phyloP scores from a whole-genome alignment of 2,329 filamentous ascomycete genomes.

The Xylariales sp. region DNA sequence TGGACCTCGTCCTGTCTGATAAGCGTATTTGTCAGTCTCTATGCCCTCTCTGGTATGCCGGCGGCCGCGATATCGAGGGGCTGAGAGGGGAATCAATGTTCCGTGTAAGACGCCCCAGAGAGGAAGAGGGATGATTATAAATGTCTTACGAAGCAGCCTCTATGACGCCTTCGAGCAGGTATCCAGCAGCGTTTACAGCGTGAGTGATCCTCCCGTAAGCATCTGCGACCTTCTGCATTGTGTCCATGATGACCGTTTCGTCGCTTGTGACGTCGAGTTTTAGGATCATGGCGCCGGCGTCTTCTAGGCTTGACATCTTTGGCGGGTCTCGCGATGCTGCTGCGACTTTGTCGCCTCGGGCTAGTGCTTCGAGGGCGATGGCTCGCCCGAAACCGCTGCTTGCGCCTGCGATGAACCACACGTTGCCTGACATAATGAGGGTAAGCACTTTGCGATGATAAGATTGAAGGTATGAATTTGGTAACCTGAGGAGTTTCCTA shows the following conservation, averaged over 20 bases:
- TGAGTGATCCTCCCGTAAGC: constrained; percentile 12
- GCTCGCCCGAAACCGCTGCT: constrained; percentile 17
- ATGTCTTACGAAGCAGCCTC: constrained; percentile 11
- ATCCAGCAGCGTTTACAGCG: background rate
- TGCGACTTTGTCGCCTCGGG: constrained; percentile 10
- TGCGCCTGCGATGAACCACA: constrained; percentile 16
- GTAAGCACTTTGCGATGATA: background rate
- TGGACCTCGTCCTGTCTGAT: constrained; percentile 6
- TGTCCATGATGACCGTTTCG: background rate
- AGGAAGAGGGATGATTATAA: background rate
- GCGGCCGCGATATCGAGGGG: background rate
- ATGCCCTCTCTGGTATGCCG: background rate
- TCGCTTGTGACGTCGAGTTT: constrained; percentile 3
- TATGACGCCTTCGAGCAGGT: constrained; percentile 9
- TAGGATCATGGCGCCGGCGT: constrained; percentile 4
- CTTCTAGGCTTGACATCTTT: constrained; percentile 4
- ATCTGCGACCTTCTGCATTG: constrained; percentile 11
- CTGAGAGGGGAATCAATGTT: no score
- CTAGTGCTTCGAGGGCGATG: constrained; percentile 11
- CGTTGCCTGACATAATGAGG: background rate
- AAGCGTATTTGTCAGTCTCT: background rate
- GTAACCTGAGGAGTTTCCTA: background rate
- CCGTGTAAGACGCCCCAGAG: no score
- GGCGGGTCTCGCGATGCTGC: constrained; percentile 6
- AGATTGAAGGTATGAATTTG: background rate